phyloP scores from a whole-genome alignment of 2,329 filamentous ascomycete species.

The Apiospora arundinis region DNA sequence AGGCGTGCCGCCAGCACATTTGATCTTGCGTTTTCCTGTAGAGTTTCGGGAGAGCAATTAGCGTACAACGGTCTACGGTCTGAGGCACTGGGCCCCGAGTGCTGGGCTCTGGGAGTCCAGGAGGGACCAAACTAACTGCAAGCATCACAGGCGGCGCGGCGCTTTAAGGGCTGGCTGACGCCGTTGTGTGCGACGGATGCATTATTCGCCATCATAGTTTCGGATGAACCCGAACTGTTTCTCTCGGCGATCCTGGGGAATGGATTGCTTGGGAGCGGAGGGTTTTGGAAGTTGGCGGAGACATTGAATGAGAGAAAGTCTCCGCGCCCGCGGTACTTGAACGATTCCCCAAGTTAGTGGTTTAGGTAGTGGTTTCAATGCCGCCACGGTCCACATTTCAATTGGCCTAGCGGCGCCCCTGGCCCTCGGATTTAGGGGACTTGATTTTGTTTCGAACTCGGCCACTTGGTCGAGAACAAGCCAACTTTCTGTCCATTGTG shows the following conservation, averaged over 20 bases:
- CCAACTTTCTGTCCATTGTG: neutral
- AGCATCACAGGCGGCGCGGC: conserved; percentile 6
- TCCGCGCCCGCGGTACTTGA: conserved; percentile 13
- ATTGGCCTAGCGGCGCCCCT: neutral
- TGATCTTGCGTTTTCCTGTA: conserved; percentile 17
- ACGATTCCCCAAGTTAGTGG: neutral
- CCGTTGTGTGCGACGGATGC: neutral
- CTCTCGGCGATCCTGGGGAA: neutral
- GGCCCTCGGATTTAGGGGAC: neutral
- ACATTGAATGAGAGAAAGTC: conserved; percentile 12
- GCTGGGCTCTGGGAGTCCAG: neutral
- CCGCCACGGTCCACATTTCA: neutral
- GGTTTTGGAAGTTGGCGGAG: conserved; percentile 14
- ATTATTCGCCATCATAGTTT: neutral
- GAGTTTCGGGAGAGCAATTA: conserved; percentile 10
- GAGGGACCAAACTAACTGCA: neutral
- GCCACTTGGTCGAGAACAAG: neutral
- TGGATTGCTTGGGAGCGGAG: neutral
- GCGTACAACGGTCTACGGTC: neutral
- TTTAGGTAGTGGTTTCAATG: conserved; percentile 11
- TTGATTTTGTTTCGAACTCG: neutral
- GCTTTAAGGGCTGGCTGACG: neutral
- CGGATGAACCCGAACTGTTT: neutral
- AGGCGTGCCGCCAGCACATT: conserved; percentile 3
- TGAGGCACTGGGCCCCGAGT: neutral